Evolutionary conservation across 352 stramenopile species (phyloP), one percentile per base, ranked within the genome.

Genomic region (Pythium scleroteichum): DNA sequence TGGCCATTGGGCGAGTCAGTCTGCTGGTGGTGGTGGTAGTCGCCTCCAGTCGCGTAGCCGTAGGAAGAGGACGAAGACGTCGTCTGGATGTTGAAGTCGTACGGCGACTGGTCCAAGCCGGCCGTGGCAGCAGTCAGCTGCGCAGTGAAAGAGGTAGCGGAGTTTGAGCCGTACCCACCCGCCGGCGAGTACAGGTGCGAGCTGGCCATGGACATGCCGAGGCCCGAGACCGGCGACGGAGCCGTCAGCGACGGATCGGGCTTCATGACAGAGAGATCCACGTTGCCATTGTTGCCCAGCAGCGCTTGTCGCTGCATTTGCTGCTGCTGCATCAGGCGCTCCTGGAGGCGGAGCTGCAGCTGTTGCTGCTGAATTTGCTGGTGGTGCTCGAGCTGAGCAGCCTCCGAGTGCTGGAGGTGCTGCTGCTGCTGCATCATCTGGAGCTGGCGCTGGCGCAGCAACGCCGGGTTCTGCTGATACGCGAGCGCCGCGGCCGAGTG

Each of bases 341-440:
- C 62, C 38, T 78, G 66, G 45, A 72, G 60, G 1, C 62, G 75
- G 45, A 76, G 56, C 42, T 82, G 74, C 51, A 87, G 56, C 17
- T 81, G 71, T 35, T 89, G 79, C 56, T 82, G 80, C 68, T 90
- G 80, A 23, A 85, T 42, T 48, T 75, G 82, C 51, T 92, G 82
- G 53, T 91, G 82, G 27, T 88, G 77, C 48, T 90, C 80, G 10
- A 91, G 72, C 57, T 88, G 78, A 20, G 76, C 72, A 1, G 76
- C 79, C 64, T 91, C 82, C 22, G 75, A 69, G 23, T 84, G 71
- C 60, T 91, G 79, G 16, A 91, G 40, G 42, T 87, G 74, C 20
- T 89, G 79, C 54, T 93, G 83, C 42, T 90, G 83, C 45, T 90
- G 79, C 69, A 88, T 51, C 29, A 90, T 67, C 44, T 88, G 77